Evolutionary conservation across 2,329 filamentous ascomycete genomes (phyloP), one percentile per base, ranked within the genome.

Genomic region (Hypoxylon sp.): DNA sequence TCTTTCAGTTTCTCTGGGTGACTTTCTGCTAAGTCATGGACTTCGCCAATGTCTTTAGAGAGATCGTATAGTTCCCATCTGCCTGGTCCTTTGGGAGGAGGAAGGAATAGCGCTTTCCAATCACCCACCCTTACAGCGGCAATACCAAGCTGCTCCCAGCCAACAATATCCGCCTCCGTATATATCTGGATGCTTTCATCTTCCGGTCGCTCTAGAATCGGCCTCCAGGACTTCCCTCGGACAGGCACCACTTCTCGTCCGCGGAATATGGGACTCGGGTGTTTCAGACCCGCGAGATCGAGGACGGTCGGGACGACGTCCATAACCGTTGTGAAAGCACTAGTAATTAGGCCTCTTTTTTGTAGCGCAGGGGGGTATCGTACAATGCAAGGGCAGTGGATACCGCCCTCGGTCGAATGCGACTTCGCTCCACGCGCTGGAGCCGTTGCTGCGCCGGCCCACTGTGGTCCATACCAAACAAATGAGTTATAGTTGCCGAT

Each of bases 391-490:
- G 85, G 85, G 2, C 86, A 84, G 14, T 83, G 82, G 10, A 87
- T 82, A 41, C 86, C 86, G 4, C 86, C 82, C 52, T 83, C 81
- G 0, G 81, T 82, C 0, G 80, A 80, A 69, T 79, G 82, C 1
- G 78, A 77, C 63, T 79, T 79, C 49, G 65, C 73, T 10, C 74
- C 70, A 1, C 77, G 65, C 10, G 69, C 71, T 0, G 77, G 76
- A 7, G 76, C 76, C 9, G 74, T 79, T 7, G 75, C 71, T 1
- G 77, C 78, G 5, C 70, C 68, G 0, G 86, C 86, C 85, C 86
- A 87, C 13, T 82, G 82, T 0, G 84, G 83, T 0, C 86, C 86
- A 65, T 88, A 88, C 85, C 86, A 88, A 63, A 87, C 82, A 72
- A 87, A 88, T 2, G 81, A 84, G 74, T 87, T 80, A 17, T 78